These are phyloP conservation scores for Gynandropsis gynandra DNA, from an alignment of 345 rosid genomes.

Conservation along the genomic window DNA sequence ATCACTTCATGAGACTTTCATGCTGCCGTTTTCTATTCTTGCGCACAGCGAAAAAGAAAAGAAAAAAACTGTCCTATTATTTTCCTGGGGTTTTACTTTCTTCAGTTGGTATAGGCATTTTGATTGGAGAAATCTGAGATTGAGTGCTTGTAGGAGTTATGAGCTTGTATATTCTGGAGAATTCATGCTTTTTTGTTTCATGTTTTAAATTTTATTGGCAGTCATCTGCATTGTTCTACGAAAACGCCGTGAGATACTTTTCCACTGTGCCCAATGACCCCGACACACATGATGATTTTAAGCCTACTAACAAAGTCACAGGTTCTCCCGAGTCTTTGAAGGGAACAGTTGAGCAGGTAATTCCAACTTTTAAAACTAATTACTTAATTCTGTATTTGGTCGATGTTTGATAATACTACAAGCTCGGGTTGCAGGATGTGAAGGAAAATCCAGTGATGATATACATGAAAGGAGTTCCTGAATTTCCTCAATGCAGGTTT, in stretches of 20 bases:
- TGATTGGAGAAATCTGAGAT: too few species aligned
- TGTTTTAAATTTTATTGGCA: constrained; percentile 22
- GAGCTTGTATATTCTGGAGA: too few species aligned
- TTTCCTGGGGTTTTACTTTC: too few species aligned
- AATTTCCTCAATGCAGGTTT: constrained; percentile 88
- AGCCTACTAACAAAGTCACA: constrained; percentile 46
- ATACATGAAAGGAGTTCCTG: constrained; percentile 96
- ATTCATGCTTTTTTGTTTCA: too few species aligned
- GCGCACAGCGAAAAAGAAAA: too few species aligned
- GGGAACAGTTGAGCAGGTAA: constrained; percentile 73
- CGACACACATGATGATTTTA: constrained; percentile 85
- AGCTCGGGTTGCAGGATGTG: constrained; percentile 57
- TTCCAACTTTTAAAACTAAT: constrained; percentile 2
- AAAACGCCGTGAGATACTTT: constrained; percentile 39
- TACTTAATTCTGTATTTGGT: constrained; percentile 2
- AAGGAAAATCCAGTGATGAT: constrained; percentile 86
- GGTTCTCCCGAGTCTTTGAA: constrained; percentile 43
- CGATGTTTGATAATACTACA: constrained; percentile 3
- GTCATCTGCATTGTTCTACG: constrained; percentile 39
- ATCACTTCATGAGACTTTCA: too few species aligned
- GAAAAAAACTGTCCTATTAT: too few species aligned
- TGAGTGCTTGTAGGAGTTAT: too few species aligned
- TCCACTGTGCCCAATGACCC: constrained; percentile 58
- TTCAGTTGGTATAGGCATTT: too few species aligned
- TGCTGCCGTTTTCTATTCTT: too few species aligned